phyloP scores from a whole-genome alignment of 2,329 filamentous ascomycete species.

The Ascomycota sp. region DNA sequence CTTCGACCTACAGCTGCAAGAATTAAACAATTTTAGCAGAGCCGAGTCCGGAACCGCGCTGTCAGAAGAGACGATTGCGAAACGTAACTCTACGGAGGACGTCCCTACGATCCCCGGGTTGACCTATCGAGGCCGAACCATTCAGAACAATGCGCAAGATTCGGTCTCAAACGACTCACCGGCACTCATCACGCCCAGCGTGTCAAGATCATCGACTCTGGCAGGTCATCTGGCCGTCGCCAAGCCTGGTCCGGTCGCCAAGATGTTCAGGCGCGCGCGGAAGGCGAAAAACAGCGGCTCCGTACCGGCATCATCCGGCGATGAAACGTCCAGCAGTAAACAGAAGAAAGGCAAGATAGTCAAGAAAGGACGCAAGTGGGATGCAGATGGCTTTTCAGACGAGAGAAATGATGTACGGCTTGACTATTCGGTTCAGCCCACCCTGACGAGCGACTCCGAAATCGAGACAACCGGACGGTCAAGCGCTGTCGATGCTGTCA shows the following conservation, averaged over 20 bases:
- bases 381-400: slow-evolving; percentile 68
- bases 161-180: slow-evolving; percentile 44
- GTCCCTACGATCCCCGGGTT: slow-evolving; percentile 15
- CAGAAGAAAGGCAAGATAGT: slow-evolving; percentile 40
- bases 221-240: slow-evolving; percentile 43
- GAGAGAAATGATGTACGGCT: slow-evolving; percentile 58
- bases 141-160: slow-evolving; percentile 14
- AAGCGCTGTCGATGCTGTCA: slow-evolving; percentile 50
- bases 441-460: slow-evolving; percentile 32
- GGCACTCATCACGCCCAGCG: slow-evolving; percentile 49
- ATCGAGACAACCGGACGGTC: slow-evolving; percentile 26
- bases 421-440: slow-evolving; percentile 63
- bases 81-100: slow-evolving; percentile 8
- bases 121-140: slow-evolving; percentile 17
- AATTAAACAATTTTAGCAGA: slow-evolving; percentile 43
- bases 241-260: slow-evolving; percentile 54
- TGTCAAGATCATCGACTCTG: slow-evolving; percentile 64
- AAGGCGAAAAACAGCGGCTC: slow-evolving; percentile 46
- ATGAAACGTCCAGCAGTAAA: slow-evolving; percentile 45
- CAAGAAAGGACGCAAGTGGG: slow-evolving; percentile 88
- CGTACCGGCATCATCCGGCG: slow-evolving; percentile 57
- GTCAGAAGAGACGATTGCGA: slow-evolving; percentile 13
- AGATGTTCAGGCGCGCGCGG: slow-evolving; percentile 62
- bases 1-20: slow-evolving; percentile 79
- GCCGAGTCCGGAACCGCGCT: slow-evolving; percentile 8